Conservation (phyloP, 2,329 filamentous ascomycete genomes). For the Penicillium nordicum region DNA sequence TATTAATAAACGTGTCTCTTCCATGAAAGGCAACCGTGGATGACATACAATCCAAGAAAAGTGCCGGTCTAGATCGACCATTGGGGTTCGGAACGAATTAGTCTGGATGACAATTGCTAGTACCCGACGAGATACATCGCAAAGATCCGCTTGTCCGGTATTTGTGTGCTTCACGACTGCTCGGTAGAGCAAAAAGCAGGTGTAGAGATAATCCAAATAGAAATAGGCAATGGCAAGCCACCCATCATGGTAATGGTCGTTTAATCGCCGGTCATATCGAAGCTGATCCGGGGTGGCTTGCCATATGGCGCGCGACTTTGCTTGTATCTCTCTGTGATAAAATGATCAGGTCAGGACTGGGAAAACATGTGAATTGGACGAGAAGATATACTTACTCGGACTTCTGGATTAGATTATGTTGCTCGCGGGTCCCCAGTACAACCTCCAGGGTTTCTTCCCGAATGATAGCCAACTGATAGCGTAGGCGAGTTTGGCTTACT, state of each 20-base stretch:
- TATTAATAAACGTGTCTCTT: background rate
- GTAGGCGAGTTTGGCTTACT: constrained; percentile 24
- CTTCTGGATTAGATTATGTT: constrained; percentile 24
- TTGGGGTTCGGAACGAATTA: constrained; percentile 26
- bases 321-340: constrained; percentile 23
- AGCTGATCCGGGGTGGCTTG: constrained; percentile 24
- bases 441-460: constrained; percentile 34
- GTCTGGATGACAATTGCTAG: constrained; percentile 30
- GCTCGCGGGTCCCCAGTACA: constrained; percentile 26
- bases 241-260: constrained; percentile 12
- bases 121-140: constrained; percentile 31
- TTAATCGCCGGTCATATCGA: constrained; percentile 24
- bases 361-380: background rate
- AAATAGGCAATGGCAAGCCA: constrained; percentile 25
- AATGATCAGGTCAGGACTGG: background rate
- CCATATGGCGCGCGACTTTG: constrained; percentile 27
- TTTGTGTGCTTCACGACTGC: constrained; percentile 33
- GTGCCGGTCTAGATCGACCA: constrained; percentile 32
- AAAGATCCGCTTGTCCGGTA: constrained; percentile 31
- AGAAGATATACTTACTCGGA: constrained; percentile 26
- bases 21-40: background rate
- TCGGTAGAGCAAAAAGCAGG: constrained; percentile 34
- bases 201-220: constrained; percentile 37
- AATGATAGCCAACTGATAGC: constrained; percentile 27
- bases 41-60: constrained; percentile 36